Evolutionary conservation across 129 eudicot genomes (phyloP), one percentile per base, ranked within the genome.

Genomic region (Flaveria robusta): DNA sequence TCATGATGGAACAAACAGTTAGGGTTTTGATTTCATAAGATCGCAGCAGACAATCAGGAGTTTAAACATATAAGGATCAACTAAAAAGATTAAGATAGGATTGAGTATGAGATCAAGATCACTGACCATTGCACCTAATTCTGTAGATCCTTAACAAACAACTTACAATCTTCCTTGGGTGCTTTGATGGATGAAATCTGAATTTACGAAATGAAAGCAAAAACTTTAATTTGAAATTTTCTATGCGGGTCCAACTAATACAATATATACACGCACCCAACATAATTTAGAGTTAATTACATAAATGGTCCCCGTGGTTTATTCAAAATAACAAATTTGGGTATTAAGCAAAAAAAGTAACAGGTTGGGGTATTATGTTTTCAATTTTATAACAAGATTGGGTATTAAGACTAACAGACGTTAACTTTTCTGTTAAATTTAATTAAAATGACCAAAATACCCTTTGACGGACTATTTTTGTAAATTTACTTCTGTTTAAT

Each of bases 61-160:
- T 62, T 74, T 10, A 43, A 34, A 11, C 22, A 23, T 45, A 63
- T 46, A 63, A 4, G 26, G 56, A 29, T 37, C 9, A 22, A 9
- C n/a, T 41, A 23, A 23, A 43, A 58, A 45, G 59, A 59, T 77
- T 77, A 58, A 39, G 56, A 67, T 54, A 51, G 4, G n/a, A 62
- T 31, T 52, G 64, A 20, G 46, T 46, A 59, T 46, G 67, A 34
- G 29, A 41, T 43, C 20, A n/a, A 1, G 79, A 64, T 6, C 19
- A 47, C 79, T 49, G 41, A 75, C 79, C 79, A 75, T 75, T 65
- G 24, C 69, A 75, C 51, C 72, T 37, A 27, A 49, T 14, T 65
- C 41, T 31, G 71, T 26, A 75, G 79, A 65, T 65, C 64, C 49
- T 64, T 72, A 13, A 34, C 26, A 20, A 72, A 13, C 22, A 34